Conservation (phyloP, 768 basidiomycete genomes). For the Amanita phalloides region DNA sequence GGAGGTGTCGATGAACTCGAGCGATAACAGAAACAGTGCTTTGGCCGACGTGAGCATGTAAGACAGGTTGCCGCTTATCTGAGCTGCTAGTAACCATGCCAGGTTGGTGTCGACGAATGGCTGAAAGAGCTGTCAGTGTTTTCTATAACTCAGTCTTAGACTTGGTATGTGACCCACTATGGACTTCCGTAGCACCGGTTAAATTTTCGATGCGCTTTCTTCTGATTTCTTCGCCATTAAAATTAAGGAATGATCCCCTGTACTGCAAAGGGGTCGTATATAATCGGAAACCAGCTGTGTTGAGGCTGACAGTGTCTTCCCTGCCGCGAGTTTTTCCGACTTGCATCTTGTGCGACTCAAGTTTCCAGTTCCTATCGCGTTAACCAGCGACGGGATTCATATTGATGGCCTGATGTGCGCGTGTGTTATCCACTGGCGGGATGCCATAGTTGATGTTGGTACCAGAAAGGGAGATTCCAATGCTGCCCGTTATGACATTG, state of each 20-base stretch:
- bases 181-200: constrained; percentile 50
- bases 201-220: constrained; percentile 47
- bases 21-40: constrained; percentile 29
- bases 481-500: too few species aligned
- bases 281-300: constrained; percentile 41
- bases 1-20: constrained; percentile 42
- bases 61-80: constrained; percentile 33
- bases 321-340: constrained; percentile 47
- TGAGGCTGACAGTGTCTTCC: constrained; percentile 31
- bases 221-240: constrained; percentile 36
- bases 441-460: not conserved
- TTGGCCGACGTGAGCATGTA: constrained; percentile 41
- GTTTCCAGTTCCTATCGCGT: not conserved
- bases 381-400: not conserved
- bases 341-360: constrained; percentile 18
- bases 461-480: too few species aligned
- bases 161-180: not conserved
- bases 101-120: constrained; percentile 35
- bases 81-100: constrained; percentile 22
- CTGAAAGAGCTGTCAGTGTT: constrained; percentile 11
- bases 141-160: not conserved
- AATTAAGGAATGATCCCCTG: constrained; percentile 20
- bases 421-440: constrained; percentile 15
- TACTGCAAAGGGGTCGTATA: constrained; percentile 23
- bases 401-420: constrained; percentile 12